These are phyloP conservation scores for Pichia inconspicua DNA, from an alignment of 1,139 yeast species.

Conservation along the genomic window DNA sequence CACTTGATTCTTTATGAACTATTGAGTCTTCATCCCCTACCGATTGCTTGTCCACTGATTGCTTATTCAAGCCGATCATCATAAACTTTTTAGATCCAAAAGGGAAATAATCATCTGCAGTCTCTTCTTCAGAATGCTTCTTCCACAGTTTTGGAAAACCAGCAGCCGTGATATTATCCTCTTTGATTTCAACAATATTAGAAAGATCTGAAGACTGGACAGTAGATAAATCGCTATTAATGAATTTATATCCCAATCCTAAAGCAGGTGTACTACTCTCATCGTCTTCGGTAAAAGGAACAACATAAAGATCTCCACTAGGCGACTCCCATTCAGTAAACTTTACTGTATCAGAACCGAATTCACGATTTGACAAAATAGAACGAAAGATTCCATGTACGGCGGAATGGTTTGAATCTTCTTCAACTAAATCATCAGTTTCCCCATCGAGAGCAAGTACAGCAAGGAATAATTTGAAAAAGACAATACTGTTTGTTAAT, in stretches of 20 bases:
- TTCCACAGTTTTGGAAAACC: slow-evolving; percentile 24
- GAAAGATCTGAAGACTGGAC: background rate
- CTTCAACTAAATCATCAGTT: background rate
- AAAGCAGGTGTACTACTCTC: slow-evolving; percentile 3
- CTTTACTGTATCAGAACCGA: slow-evolving; percentile 9
- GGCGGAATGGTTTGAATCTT: background rate
- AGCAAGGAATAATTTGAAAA: background rate
- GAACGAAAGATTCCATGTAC: slow-evolving; percentile 9
- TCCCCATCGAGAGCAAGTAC: background rate
- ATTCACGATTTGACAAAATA: slow-evolving; percentile 13
- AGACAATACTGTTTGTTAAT: background rate
- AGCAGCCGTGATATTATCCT: slow-evolving; percentile 19
- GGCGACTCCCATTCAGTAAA: slow-evolving; percentile 25
- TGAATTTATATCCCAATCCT: slow-evolving; percentile 14
- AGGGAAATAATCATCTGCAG: slow-evolving; percentile 20
- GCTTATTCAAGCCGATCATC: slow-evolving; percentile 22
- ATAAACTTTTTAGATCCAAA: slow-evolving; percentile 26
- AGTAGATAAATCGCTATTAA: slow-evolving; percentile 5
- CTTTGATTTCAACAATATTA: slow-evolving; percentile 15
- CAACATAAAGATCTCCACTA: slow-evolving; percentile 17
- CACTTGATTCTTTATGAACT: slow-evolving; percentile 1
- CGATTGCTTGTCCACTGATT: slow-evolving; percentile 1
- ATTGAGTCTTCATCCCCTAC: background rate
- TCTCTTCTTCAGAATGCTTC: slow-evolving; percentile 12
- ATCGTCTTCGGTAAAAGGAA: slow-evolving; percentile 15